A percentile compares a stretch with the other conserved stretches of the same genome.
These are phyloP conservation scores for Blastosporella zonata DNA, from an alignment of 1,284 basidiomycete genomes.

Conservation along the genomic window DNA sequence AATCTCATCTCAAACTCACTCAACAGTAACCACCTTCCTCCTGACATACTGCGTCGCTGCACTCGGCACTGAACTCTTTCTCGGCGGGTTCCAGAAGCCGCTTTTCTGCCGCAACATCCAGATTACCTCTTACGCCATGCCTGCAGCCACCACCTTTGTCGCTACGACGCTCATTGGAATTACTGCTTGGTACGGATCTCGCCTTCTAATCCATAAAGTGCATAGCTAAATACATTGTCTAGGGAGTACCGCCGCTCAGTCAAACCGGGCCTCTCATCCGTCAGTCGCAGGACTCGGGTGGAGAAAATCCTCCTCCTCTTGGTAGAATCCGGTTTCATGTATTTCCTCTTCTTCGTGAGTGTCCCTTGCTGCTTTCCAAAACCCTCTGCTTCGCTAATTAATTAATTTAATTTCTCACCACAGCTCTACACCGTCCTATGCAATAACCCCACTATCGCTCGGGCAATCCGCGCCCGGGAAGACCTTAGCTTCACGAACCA, in stretches of 20 bases:
- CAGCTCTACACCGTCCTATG: too few species aligned
- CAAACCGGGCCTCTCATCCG: neutral
- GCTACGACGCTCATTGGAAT: slow-evolving; percentile 6
- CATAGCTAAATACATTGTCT: neutral
- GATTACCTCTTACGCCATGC: slow-evolving; percentile 8
- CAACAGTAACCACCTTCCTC: neutral
- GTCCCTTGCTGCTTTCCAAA: neutral
- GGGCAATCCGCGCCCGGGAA: neutral
- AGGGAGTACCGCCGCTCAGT: slow-evolving; percentile 6
- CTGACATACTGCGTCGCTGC: neutral
- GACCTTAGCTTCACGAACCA: slow-evolving; percentile 5
- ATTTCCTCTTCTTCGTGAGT: slow-evolving; percentile 10
- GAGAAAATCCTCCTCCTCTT: slow-evolving; percentile 6
- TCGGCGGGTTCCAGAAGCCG: slow-evolving; percentile 1
- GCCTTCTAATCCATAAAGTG: neutral
- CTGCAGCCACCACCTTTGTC: slow-evolving; percentile 7
- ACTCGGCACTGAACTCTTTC: neutral
- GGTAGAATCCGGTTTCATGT: slow-evolving; percentile 5
- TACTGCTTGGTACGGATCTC: slow-evolving; percentile 1
- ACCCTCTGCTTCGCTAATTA: slow-evolving; percentile 2
- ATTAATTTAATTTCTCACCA: too few species aligned
- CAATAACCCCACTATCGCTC: slow-evolving; percentile 1
- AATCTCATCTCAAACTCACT: neutral
- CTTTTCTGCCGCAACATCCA: slow-evolving; percentile 8
- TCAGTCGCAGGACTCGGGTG: neutral